Base-by-base conservation (phyloP, 495 filamentous ascomycete species). In the Penicillium lividum region DNA sequence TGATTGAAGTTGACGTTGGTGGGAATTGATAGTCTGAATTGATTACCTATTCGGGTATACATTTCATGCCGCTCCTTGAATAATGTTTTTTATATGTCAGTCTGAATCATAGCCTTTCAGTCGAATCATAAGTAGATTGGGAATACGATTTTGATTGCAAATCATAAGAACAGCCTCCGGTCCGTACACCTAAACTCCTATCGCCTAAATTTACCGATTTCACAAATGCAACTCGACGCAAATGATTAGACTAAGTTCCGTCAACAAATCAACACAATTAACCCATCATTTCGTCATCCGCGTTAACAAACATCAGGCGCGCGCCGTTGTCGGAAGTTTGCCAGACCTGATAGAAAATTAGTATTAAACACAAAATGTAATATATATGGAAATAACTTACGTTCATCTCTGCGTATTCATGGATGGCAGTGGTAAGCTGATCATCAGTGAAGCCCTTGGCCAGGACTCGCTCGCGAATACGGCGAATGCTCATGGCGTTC, bases 371-470 rank as follows among this genome's bases (percentile, higher is more conserved):
- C 11, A 43, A n/a, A 43, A n/a, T 5, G 53, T 53, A 31, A 36
- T 48, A 60, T 27, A 18, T 6, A 7, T n/a, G 50, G 44, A 48
- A 6, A 46, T 36, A 53, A 87, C 92, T 89, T 75, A 98, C 94
- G 77, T 93, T 87, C 54, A 96, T 68, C 58, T 84, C 78, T 7
- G 89, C 85, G 74, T 98, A 98, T 77, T 98, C 94, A 54, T 93
- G 88, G 63, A 98, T 80, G 38, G 92, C 89, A 60, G 83, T 83
- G 51, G 86, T 81, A 73, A 96, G 89, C 69, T 98, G 92, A 75
- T 96, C 89, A 62, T 91, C 89, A 5, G 95, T 98, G 66, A 98
- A 98, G 8, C 95, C 95, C 81, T 96, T 97, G 29, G 91, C 94
- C 61, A 98, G 80, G 29, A 98, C 91, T 43, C 94, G 70, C 68